A percentile compares a stretch with the other conserved stretches of the same genome.
Evolutionary conservation across 2,329 filamentous ascomycete species (phyloP).

Genomic region (Purpureocillium lavendulum): DNA sequence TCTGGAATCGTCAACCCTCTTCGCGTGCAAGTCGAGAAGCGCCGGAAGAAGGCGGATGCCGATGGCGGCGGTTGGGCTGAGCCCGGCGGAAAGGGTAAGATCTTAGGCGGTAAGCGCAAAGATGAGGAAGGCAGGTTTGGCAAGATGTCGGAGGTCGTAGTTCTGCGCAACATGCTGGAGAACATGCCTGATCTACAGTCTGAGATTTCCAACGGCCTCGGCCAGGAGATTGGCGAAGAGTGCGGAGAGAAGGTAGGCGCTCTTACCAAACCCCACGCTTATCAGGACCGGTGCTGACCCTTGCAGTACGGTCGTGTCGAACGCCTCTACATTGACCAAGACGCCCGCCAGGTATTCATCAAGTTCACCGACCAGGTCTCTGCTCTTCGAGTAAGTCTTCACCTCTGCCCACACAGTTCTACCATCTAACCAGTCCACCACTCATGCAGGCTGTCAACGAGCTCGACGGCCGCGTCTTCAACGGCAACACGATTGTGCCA

Average conservation of each 20-base stretch:
- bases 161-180: conserved; percentile 77
- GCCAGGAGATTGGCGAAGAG: conserved; percentile 93
- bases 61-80: conserved; percentile 72
- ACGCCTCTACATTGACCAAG: conserved; percentile 64
- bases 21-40: conserved; percentile 76
- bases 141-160: conserved; percentile 71
- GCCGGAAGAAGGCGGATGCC: conserved; percentile 68
- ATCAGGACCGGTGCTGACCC: conserved; percentile 1
- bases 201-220: conserved; percentile 69
- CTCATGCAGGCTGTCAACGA: conserved; percentile 72
- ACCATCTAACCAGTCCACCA: too few relatives aligned
- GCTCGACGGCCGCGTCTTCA: conserved; percentile 79
- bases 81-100: conserved; percentile 63
- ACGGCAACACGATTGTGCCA: conserved; percentile 75
- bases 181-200: conserved; percentile 66
- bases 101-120: conserved; percentile 67
- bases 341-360: conserved; percentile 70
- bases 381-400: conserved; percentile 63
- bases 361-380: conserved; percentile 83
- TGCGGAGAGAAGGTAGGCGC: conserved; percentile 64
- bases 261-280: background rate
- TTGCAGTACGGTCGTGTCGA: conserved; percentile 73
- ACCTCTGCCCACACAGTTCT: background rate
- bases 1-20: conserved; percentile 81
- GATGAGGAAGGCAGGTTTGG: conserved; percentile 47